Evolutionary conservation across 2,329 filamentous ascomycete species (phyloP).

Genomic region (Fusarium chaquense): DNA sequence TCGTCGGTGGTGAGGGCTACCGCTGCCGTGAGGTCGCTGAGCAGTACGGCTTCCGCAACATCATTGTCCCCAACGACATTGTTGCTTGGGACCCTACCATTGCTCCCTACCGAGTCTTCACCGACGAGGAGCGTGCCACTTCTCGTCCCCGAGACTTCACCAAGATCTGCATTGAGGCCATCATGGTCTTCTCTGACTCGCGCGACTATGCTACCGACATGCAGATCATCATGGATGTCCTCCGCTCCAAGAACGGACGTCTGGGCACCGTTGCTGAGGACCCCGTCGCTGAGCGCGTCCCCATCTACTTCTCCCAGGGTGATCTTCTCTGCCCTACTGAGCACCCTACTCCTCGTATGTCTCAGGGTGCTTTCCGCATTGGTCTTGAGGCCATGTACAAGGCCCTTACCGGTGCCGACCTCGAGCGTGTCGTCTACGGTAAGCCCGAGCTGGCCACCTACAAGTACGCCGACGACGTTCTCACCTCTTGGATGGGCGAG

Average conservation of each 20-base stretch:
- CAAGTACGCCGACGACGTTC: slow-evolving; percentile 71
- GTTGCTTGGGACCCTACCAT: slow-evolving; percentile 77
- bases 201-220: slow-evolving; percentile 91
- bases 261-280: slow-evolving; percentile 72
- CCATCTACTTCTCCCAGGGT: slow-evolving; percentile 85
- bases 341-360: slow-evolving; percentile 83
- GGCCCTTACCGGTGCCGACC: slow-evolving; percentile 66
- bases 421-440: slow-evolving; percentile 56
- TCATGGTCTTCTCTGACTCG: slow-evolving; percentile 92
- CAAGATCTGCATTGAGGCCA: slow-evolving; percentile 83
- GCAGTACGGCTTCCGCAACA: slow-evolving; percentile 78
- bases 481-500: slow-evolving; percentile 79
- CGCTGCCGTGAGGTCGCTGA: slow-evolving; percentile 68
- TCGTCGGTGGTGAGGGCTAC: slow-evolving; percentile 81
- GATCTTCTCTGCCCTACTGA: slow-evolving; percentile 87
- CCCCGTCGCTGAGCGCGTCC: slow-evolving; percentile 65
- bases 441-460: slow-evolving; percentile 84
- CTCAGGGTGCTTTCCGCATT: slow-evolving; percentile 87
- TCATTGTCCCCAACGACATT: slow-evolving; percentile 86
- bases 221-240: slow-evolving; percentile 81
- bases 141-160: slow-evolving; percentile 78
- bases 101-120: slow-evolving; percentile 84
- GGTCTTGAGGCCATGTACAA: slow-evolving; percentile 82
- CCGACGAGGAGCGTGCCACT: slow-evolving; percentile 68
- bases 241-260: slow-evolving; percentile 80